Base-by-base conservation (phyloP, 2,329 filamentous ascomycete genomes). In the Neofusicoccum ribis region DNA sequence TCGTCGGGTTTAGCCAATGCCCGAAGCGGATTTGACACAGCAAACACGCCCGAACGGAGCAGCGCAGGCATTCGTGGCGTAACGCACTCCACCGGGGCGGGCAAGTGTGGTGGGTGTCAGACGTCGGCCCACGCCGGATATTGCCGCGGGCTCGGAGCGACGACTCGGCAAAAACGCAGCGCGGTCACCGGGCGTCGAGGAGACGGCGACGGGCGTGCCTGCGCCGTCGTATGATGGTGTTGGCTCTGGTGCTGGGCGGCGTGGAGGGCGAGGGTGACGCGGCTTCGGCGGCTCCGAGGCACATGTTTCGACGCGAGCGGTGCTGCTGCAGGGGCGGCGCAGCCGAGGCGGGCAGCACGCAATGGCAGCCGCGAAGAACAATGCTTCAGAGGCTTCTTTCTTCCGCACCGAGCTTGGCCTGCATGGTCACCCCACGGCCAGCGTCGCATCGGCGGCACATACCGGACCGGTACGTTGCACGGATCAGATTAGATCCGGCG, bases 401-500 rank as follows among this genome's bases (percentile, higher is more conserved):
- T 9, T 4, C 14, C 50, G 1, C 14, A 5, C 11, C 47, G 7
- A 2, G 23, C 47, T 34, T 50, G 47, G 47, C 47, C 14, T 50
- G 47, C 47, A 34, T 34, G 3, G 9, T 11, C 56, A 37, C 56
- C n/a, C 41, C 56, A 37, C 56, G 41, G 44, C 27, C 56, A 59
- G 56, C 41, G 56, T 46, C 27, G 43, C 56, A 46, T 59, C 56
- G 31, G 41, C 54, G 54, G 54, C 39, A 43, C 23, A 58, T 17
- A 17, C 52, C 52, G 52, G 23, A 12, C 41, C 39, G 54, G 39
- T 3, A 4, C 20, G 20, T 27, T 15, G 54, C 54, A 46, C 54
- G 59, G 59, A 62, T 62, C 59, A 62, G 59, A 62, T 62, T 62
- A 62, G 59, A 62, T 62, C 46, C 59, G 59, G 44, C 59, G 44